Evolutionary conservation across 2,329 filamentous ascomycete genomes (phyloP).

Genomic region (Arthrobotrys sphaeroides): DNA sequence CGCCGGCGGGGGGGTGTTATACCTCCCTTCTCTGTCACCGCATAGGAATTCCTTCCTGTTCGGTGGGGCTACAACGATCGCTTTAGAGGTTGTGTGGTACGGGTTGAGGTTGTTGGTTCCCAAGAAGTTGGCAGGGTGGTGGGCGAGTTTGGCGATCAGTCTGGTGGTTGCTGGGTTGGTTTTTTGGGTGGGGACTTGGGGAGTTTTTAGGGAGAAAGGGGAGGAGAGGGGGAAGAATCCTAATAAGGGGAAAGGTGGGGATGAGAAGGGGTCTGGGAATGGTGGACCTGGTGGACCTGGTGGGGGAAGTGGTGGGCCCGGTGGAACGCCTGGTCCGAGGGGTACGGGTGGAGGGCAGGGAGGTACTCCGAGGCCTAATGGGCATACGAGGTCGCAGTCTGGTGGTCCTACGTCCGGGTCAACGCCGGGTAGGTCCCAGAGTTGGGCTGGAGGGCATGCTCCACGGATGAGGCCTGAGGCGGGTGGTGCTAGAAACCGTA

Average conservation of each 20-base stretch:
- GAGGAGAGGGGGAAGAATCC: constrained; percentile 36
- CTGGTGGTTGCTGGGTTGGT: constrained; percentile 39
- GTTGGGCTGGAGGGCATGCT: constrained; percentile 26
- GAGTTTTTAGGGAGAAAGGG: constrained; percentile 30
- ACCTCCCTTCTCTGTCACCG: constrained; percentile 56
- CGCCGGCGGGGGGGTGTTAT: constrained; percentile 56
- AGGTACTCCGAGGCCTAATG: constrained; percentile 37
- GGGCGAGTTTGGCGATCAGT: constrained; percentile 33
- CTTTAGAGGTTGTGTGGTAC: constrained; percentile 30
- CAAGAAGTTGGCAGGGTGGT: constrained; percentile 41
- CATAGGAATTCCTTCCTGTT: constrained; percentile 56
- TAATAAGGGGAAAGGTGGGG: background rate
- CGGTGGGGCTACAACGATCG: constrained; percentile 54
- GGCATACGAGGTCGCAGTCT: constrained; percentile 37
- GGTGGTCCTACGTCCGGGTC: constrained; percentile 21
- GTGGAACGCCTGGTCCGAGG: constrained; percentile 2
- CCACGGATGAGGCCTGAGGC: constrained; percentile 10
- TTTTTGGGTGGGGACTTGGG: constrained; percentile 34
- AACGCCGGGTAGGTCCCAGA: constrained; percentile 39
- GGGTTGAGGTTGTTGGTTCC: constrained; percentile 11
- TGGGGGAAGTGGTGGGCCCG: background rate
- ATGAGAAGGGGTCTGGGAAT: background rate
- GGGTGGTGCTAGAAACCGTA: constrained; percentile 17
- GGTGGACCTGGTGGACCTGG: background rate
- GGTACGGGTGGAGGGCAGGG: background rate